Conservation (phyloP, 1,284 basidiomycete species). For the Moesziomyces sp. region DNA sequence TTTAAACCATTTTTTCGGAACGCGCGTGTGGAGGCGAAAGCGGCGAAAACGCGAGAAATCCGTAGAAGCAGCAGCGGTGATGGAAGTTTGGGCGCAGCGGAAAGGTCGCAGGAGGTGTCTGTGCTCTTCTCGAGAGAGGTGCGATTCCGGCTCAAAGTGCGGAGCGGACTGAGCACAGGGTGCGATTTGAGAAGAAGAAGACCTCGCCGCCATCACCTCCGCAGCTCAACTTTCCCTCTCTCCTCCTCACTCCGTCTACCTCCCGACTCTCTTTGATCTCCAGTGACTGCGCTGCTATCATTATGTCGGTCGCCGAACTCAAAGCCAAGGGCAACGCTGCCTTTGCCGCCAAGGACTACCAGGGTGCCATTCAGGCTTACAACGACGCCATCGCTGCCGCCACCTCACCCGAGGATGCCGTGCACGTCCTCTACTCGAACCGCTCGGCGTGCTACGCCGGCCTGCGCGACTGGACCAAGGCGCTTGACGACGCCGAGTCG, state of each 20-base stretch:
- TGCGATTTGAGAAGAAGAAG: neutral
- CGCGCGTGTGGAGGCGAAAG: conserved; percentile 33
- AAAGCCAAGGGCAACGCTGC: conserved; percentile 67
- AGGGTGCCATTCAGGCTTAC: conserved; percentile 61
- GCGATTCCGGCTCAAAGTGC: too few species aligned
- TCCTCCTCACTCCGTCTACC: neutral
- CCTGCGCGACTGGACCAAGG: conserved; percentile 80
- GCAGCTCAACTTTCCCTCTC: neutral
- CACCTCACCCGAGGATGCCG: conserved; percentile 60
- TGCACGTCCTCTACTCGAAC: conserved; percentile 92
- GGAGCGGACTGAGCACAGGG: too few species aligned
- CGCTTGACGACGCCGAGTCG: conserved; percentile 87
- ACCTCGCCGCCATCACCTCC: neutral
- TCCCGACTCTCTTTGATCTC: neutral
- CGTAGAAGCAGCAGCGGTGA: conserved; percentile 16
- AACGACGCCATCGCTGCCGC: conserved; percentile 63
- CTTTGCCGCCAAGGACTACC: conserved; percentile 66
- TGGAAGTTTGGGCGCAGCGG: too few species aligned
- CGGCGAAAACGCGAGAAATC: conserved; percentile 36
- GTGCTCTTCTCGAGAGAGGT: neutral
- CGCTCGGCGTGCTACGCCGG: conserved; percentile 88
- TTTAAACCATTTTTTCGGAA: neutral
- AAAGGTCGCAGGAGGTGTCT: neutral
- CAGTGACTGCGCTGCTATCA: neutral
- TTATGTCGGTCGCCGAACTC: conserved; percentile 65